Base-by-base conservation (phyloP, 73 alveolate genomes). In the Uronychia binucleata region DNA sequence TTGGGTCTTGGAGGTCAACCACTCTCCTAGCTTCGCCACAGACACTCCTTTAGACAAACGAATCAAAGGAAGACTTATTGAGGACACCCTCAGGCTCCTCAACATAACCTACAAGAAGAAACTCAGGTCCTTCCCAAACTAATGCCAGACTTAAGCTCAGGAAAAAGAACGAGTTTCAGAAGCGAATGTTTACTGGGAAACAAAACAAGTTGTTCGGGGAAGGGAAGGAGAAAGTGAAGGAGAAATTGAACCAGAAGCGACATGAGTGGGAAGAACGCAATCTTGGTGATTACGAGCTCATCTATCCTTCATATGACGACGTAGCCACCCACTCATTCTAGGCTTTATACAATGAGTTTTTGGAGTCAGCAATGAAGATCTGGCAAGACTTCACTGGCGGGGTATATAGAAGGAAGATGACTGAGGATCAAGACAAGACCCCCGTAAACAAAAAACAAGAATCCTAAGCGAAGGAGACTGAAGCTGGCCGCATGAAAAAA, bases 21-120 rank as follows among this genome's bases (percentile, higher is more conserved):
- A 81, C 59, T 85, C 90, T 59, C 99, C 99, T 19, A 87, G 97
- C 75, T 89, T 95, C 46, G 89, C 87, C 33, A 89, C 96, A 34
- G 87, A 92, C 32, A 77, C 96, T 8, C 96, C 93, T 13, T 75
- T 94, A 27, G 98, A 94, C 82, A 83, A 87, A 46, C 85, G 86
- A 59, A 91, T 94, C 31, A 94, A 94, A 83, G 88, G 92, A 34
- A 90, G 79, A 58, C 85, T 94, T 58, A 93, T 94, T 13, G 31
- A 75, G 25, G 97, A 93, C 59, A 88, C 95, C 1, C 77, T 93
- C 28, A 85, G 67, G 35, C 85, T 93, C 28, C 90, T 89, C 25
- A 90, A 88, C 29, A 76, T 93, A 0, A 34, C 83, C 33, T 58
- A 80, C n/a, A 81, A 79, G 34, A 90, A 93, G 30, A 78, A 74